Base-by-base conservation (phyloP, 2,329 filamentous ascomycete genomes). In the Chaetomiaceae sp. region DNA sequence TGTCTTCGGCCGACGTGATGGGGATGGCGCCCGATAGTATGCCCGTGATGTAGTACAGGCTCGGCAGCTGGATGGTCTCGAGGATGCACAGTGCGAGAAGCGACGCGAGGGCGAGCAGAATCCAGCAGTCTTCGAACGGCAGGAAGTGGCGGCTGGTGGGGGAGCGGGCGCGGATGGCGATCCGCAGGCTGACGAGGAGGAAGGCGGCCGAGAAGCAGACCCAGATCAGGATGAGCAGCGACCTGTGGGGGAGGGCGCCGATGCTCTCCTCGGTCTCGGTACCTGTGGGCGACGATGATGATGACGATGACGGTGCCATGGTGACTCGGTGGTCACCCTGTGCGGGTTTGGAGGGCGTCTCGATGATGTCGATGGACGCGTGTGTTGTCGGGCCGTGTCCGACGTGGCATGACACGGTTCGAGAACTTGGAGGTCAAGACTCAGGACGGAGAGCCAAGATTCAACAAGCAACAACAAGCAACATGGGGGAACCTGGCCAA, bases 61-160 rank as follows among this genome's bases (percentile, higher is more conserved):
- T 58, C 34, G 58, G 59, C 34, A 61, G 55, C 53, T 62, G 60
- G 42, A 62, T 58, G 2, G 60, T 62, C 53, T 62, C 60, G 55
- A 62, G 60, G 40, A 58, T 47, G 53, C 57, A 61, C 10, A 60
- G 56, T 9, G 60, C 58, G 27, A 65, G 44, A 17, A 65, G 49
- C 27, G 58, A 45, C 5, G 59, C 47, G 48, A 64, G 60, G 23
- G 63, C 65, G 10, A 63, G 51, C 40, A 63, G 57, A 30, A 66
- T 62, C 60, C 61, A 66, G 57, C 59, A 65, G 57, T 67, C 65
- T 44, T 66, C 65, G 14, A 25, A 58, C 50, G 10, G 62, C 48
- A 23, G 49, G 49, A 41, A 48, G 20, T 44, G 59, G 44, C 33
- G 39, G 43, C 49, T 55, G 39, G 55, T 59, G 53, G 60, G 46